Evolutionary conservation across 345 rosid species (phyloP).

Genomic region (Kandelia obovata): DNA sequence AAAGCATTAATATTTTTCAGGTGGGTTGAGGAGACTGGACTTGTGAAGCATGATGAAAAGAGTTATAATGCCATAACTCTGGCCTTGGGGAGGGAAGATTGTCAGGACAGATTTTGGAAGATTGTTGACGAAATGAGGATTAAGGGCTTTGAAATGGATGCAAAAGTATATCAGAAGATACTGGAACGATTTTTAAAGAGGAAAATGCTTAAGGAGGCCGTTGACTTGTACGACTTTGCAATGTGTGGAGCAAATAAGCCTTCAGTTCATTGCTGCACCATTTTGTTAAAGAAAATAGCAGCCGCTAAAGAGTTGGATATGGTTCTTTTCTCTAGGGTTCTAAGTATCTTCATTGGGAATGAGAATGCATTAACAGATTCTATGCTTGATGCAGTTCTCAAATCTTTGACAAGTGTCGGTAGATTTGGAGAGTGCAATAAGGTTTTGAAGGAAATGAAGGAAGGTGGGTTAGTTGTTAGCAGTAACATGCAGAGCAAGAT

Average conservation of each 20-base stretch:
- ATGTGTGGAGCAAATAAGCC: constrained; percentile 64
- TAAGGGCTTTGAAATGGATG: constrained; percentile 59
- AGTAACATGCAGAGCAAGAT: constrained; percentile 51
- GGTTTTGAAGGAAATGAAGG: constrained; percentile 65
- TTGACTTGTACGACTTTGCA: constrained; percentile 68
- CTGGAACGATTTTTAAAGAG: constrained; percentile 52
- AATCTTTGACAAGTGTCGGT: constrained; percentile 61
- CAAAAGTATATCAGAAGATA: constrained; percentile 53
- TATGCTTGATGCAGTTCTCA: constrained; percentile 57
- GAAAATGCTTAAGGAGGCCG: constrained; percentile 70
- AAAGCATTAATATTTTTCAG: constrained; percentile 76
- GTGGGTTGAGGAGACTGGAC: constrained; percentile 71
- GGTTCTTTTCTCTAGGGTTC: constrained; percentile 63
- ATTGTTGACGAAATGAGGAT: constrained; percentile 62
- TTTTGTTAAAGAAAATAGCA: constrained; percentile 64
- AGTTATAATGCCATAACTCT: constrained; percentile 73
- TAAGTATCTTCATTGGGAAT: constrained; percentile 42
- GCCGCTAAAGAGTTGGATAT: constrained; percentile 56
- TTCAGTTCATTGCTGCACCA: constrained; percentile 39
- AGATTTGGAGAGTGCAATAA: constrained; percentile 50
- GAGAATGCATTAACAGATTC: constrained; percentile 61
- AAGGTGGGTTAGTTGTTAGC: constrained; percentile 45
- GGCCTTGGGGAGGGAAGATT: constrained; percentile 75
- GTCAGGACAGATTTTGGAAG: constrained; percentile 73
- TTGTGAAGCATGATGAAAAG: constrained; percentile 48